phyloP scores from a whole-genome alignment of 441 rosid species.

The Macaranga tanarius region DNA sequence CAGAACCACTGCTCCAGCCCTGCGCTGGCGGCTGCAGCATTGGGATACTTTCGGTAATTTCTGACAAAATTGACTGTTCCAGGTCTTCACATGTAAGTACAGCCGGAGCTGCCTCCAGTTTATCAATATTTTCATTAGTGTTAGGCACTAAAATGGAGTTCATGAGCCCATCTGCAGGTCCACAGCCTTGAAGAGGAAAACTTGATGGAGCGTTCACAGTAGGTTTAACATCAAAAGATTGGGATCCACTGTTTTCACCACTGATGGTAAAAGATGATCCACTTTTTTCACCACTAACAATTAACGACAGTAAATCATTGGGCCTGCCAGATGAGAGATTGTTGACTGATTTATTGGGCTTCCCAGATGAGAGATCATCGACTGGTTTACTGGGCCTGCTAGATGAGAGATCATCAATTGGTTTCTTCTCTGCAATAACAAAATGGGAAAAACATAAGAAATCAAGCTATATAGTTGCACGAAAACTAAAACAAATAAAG shows the following conservation, averaged over 20 bases:
- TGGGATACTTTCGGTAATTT: conserved; percentile 46
- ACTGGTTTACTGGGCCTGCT: conserved; percentile 22
- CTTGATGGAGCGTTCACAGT: conserved; percentile 30
- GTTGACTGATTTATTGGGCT: conserved; percentile 37
- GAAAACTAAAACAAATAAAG: background rate
- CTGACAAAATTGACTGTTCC: conserved; percentile 87
- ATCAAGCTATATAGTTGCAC: background rate
- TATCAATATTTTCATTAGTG: conserved; percentile 34
- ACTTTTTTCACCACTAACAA: conserved; percentile 67
- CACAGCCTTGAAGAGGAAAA: conserved; percentile 44
- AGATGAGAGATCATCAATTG: conserved; percentile 37
- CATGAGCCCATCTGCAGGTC: conserved; percentile 35
- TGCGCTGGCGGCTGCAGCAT: conserved; percentile 35
- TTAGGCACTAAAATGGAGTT: conserved; percentile 24
- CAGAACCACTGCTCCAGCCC: conserved; percentile 37
- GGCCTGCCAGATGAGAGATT: conserved; percentile 46
- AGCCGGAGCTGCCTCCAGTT: conserved; percentile 50
- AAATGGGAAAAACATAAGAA: background rate
- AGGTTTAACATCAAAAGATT: conserved; percentile 40
- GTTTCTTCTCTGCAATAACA: conserved; percentile 63
- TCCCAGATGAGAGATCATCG: conserved; percentile 38
- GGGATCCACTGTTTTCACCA: conserved; percentile 53
- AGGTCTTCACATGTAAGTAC: conserved; percentile 99
- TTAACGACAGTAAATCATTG: conserved; percentile 67
- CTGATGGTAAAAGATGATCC: conserved; percentile 70